Evolutionary conservation across 2,329 filamentous ascomycete genomes (phyloP).

Genomic region (Neopestalotiopsis sp.): DNA sequence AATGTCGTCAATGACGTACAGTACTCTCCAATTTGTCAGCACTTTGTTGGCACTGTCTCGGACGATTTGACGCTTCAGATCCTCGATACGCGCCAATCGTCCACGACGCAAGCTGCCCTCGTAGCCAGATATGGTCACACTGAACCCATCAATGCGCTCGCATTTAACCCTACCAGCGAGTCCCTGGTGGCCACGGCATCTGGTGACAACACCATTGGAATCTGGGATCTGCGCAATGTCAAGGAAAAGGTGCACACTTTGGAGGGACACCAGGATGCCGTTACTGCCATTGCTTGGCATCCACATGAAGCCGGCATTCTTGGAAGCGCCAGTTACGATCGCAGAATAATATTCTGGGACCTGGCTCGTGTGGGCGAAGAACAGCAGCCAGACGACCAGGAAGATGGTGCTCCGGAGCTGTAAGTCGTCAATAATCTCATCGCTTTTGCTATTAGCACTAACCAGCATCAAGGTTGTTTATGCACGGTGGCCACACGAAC

Average conservation of each 20-base stretch:
- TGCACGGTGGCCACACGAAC: slow-evolving; percentile 98
- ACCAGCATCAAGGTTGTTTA: slow-evolving; percentile 73
- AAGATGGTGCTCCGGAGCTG: slow-evolving; percentile 95
- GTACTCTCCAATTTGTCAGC: slow-evolving; percentile 85
- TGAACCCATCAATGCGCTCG: slow-evolving; percentile 94
- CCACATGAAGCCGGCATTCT: slow-evolving; percentile 87
- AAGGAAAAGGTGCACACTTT: slow-evolving; percentile 89
- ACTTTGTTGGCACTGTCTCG: slow-evolving; percentile 90
- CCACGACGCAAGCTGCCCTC: slow-evolving; percentile 71
- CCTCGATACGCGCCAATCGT: slow-evolving; percentile 78
- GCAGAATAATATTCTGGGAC: slow-evolving; percentile 96
- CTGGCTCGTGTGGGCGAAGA: slow-evolving; percentile 90
- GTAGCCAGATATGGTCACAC: slow-evolving; percentile 77
- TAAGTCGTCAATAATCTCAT: slow-evolving; percentile 52
- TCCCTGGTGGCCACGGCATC: slow-evolving; percentile 91
- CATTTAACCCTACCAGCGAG: slow-evolving; percentile 93
- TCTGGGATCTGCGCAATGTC: slow-evolving; percentile 94
- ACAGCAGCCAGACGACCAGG: slow-evolving; percentile 91
- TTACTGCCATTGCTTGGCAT: slow-evolving; percentile 94
- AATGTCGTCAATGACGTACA: slow-evolving; percentile 97
- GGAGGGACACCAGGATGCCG: slow-evolving; percentile 85
- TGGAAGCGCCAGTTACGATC: slow-evolving; percentile 90
- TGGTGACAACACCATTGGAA: slow-evolving; percentile 90
- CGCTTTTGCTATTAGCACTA: slow-evolving; percentile 17
- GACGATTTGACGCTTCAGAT: slow-evolving; percentile 95